Conservation (phyloP, 495 filamentous ascomycete species). For the Cercophora newfieldiana region DNA sequence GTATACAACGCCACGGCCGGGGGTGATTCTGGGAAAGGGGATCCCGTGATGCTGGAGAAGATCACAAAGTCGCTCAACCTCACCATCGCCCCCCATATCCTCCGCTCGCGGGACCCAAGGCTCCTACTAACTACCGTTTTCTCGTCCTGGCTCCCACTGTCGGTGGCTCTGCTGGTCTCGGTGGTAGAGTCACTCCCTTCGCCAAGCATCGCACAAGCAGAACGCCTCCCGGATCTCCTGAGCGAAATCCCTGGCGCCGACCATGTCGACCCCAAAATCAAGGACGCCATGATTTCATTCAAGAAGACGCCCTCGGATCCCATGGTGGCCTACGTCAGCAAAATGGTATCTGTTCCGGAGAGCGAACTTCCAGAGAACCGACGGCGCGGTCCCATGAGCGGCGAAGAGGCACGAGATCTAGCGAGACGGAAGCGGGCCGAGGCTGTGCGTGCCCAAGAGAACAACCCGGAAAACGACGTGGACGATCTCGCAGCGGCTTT, state of each 20-base stretch:
- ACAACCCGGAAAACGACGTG: constrained; percentile 27
- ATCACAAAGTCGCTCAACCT: constrained; percentile 91
- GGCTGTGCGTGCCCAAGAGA: constrained; percentile 70
- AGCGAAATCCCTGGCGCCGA: constrained; percentile 76
- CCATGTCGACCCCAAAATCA: constrained; percentile 65
- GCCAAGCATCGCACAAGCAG: constrained; percentile 78
- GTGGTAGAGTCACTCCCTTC: constrained; percentile 92
- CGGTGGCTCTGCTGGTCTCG: constrained; percentile 88
- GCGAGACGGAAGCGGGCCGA: constrained; percentile 87
- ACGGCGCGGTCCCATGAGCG: constrained; percentile 71
- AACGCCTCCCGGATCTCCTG: constrained; percentile 75
- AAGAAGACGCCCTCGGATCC: constrained; percentile 67
- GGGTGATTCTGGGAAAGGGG: constrained; percentile 78
- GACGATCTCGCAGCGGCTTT: constrained; percentile 36
- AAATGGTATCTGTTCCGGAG: constrained; percentile 93
- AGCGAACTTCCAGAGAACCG: constrained; percentile 85
- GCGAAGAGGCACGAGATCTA: constrained; percentile 85
- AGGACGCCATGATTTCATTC: constrained; percentile 78
- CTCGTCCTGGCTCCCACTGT: constrained; percentile 86
- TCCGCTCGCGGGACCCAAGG: constrained; percentile 80
- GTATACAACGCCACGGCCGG: constrained; percentile 90
- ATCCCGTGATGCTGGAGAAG: constrained; percentile 81
- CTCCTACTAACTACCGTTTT: constrained; percentile 85
- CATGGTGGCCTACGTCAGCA: constrained; percentile 93
- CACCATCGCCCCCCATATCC: constrained; percentile 76